Base-by-base conservation (phyloP, 768 basidiomycete species). In the Lyophyllum shimeji region DNA sequence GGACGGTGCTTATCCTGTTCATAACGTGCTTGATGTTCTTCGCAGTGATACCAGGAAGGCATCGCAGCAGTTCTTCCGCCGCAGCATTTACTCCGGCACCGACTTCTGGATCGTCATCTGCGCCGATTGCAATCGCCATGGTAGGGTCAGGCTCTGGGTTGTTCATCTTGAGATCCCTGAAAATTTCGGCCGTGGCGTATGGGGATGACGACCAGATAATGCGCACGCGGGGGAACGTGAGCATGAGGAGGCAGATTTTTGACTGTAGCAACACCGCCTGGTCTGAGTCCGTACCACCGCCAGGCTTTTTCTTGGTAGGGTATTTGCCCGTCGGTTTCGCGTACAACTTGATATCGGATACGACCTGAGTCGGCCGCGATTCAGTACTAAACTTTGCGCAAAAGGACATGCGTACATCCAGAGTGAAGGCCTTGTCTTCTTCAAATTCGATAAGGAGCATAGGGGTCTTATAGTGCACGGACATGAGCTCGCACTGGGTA, bases 131-230 rank as follows among this genome's bases (percentile, higher is more conserved):
- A 39, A 94, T 83, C 0, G 97, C 95, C 40, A 82, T 82, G 13
- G 74, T 65, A 8, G 86, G 81, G 58, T 96, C 89, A 0, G 97
- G 97, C 67, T 99, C 93, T 0, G 82, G 72, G 45, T 83, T 82
- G 62, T 88, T 86, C 29, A 73, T 58, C 65, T 99, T 99, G 31
- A 99, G 85, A 65, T 98, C 97, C 46, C 82, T 84, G 77, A 98
- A 95, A 53, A 98, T 94, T 55, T 94, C 89, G 0, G 93, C 82
- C 0, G 93, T 95, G 18, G 90, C 89, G 65, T 94, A 92, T 0
- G 97, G 93, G 0, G 95, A 98, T 1, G 95, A 95, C 0, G 95
- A 95, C 97, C 97, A 98, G 67, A 99, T 91, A 65, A 98, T 90
- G 43, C 93, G 86, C 2, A 99, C 75, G 13, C 92, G 87, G 0